Evolutionary conservation across 139 green algal species (phyloP).

Genomic region (Zygnema circumcarinatum): DNA sequence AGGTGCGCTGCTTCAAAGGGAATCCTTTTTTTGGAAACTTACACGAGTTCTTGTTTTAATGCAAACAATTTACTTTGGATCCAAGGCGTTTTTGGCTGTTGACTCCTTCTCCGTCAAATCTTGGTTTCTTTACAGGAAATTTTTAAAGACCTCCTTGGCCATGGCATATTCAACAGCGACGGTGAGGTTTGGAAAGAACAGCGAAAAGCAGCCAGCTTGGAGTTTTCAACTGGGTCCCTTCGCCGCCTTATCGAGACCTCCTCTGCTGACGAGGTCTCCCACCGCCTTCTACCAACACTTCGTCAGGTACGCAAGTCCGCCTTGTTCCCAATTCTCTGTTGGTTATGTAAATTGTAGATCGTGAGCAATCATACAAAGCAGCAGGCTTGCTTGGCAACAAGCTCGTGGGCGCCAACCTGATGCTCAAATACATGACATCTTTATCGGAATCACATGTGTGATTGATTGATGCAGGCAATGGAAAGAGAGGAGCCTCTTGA

Average conservation of each 20-base stretch:
- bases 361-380: neutral
- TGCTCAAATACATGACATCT: neutral
- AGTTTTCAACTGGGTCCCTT: conserved; percentile 41
- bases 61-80: neutral
- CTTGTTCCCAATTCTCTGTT: neutral
- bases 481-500: neutral
- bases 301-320: neutral
- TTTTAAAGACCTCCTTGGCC: conserved; percentile 45
- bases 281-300: too few relatives aligned
- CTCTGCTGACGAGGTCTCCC: neutral
- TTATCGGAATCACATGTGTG: neutral
- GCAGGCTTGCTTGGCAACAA: neutral
- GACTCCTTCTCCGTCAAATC: too few relatives aligned
- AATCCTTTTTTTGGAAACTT: neutral
- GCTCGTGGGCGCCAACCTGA: neutral
- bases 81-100: too few relatives aligned
- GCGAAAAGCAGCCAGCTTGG: conserved; percentile 43
- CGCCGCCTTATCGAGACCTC: conserved; percentile 20
- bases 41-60: neutral
- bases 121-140: neutral
- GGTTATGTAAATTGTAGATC: neutral
- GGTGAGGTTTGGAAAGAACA: conserved; percentile 41
- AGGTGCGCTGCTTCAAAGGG: neutral
- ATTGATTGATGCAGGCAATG: neutral
- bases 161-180: conserved; percentile 58